These are phyloP conservation scores for Dipodascus albidus DNA, from an alignment of 805 yeast species.

Conservation along the genomic window DNA sequence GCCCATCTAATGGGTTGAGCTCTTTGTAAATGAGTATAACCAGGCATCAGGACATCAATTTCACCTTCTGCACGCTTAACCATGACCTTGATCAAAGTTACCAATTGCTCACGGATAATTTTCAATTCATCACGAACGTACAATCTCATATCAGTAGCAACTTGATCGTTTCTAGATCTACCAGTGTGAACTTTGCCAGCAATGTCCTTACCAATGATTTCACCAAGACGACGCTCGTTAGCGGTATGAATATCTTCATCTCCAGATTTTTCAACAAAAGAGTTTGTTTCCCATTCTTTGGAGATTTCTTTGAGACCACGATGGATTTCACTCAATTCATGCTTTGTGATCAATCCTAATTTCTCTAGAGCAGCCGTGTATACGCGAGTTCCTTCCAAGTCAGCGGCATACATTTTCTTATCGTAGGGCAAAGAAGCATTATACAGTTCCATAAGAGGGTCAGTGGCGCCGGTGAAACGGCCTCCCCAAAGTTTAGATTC, in stretches of 20 bases:
- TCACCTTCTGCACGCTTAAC: constrained; percentile 70
- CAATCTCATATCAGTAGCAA: constrained; percentile 97
- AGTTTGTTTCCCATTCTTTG: constrained; percentile 67
- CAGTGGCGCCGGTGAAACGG: constrained; percentile 89
- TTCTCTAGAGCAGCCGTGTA: constrained; percentile 81
- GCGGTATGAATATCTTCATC: constrained; percentile 99
- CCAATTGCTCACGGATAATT: constrained; percentile 42
- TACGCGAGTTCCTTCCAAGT: constrained; percentile 85
- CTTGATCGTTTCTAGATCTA: constrained; percentile 96
- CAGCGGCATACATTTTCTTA: constrained; percentile 88
- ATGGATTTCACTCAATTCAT: constrained; percentile 74
- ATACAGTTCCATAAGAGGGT: constrained; percentile 94
- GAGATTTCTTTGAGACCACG: constrained; percentile 62
- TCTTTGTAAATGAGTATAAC: constrained; percentile 95
- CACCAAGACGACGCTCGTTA: constrained; percentile 95
- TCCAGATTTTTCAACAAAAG: constrained; percentile 66
- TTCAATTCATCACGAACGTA: constrained; percentile 70
- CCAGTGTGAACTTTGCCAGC: constrained; percentile 99
- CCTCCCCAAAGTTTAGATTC: constrained; percentile 94
- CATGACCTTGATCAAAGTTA: constrained; percentile 57
- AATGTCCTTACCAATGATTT: constrained; percentile 82
- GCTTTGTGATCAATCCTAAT: constrained; percentile 57
- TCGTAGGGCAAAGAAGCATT: constrained; percentile 96
- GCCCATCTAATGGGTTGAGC: constrained; percentile 99
- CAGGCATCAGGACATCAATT: constrained; percentile 93